phyloP scores from a whole-genome alignment of 177 flowering plant genomes.

The Vitis hybrid region DNA sequence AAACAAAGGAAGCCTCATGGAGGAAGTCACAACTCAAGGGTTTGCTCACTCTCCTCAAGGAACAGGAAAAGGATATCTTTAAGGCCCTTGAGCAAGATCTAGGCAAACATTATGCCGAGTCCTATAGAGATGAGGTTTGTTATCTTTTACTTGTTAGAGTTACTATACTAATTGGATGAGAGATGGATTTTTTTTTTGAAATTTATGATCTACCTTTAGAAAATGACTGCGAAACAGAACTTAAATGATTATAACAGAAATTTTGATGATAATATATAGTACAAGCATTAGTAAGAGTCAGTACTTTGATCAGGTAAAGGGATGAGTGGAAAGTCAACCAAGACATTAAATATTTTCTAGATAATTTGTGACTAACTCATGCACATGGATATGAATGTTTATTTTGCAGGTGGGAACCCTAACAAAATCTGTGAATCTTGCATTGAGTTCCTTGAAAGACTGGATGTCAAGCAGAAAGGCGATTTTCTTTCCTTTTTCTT shows the following conservation, averaged over 20 bases:
- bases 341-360: too few relatives aligned
- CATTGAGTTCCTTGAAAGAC: conserved; percentile 29
- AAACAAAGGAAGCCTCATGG: conserved; percentile 60
- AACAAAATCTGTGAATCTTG: conserved; percentile 38
- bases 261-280: neutral
- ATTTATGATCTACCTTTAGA: too few relatives aligned
- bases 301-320: too few relatives aligned
- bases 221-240: too few relatives aligned
- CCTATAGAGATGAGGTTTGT: conserved; percentile 77
- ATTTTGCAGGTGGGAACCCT: conserved; percentile 43
- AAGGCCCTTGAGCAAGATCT: conserved; percentile 59
- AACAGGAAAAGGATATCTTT: conserved; percentile 51
- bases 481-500: neutral
- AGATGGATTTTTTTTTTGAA: too few relatives aligned
- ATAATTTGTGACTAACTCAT: too few relatives aligned
- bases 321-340: too few relatives aligned
- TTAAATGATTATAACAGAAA: too few relatives aligned
- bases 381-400: neutral
- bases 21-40: conserved; percentile 58
- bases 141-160: neutral
- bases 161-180: too few relatives aligned
- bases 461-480: conserved; percentile 65
- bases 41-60: conserved; percentile 42
- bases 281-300: too few relatives aligned
- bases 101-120: conserved; percentile 69